Evolutionary conservation across 2,329 filamentous ascomycete species (phyloP), one percentile per base, ranked within the genome.

Genomic region (Aspergillus chevalieri): DNA sequence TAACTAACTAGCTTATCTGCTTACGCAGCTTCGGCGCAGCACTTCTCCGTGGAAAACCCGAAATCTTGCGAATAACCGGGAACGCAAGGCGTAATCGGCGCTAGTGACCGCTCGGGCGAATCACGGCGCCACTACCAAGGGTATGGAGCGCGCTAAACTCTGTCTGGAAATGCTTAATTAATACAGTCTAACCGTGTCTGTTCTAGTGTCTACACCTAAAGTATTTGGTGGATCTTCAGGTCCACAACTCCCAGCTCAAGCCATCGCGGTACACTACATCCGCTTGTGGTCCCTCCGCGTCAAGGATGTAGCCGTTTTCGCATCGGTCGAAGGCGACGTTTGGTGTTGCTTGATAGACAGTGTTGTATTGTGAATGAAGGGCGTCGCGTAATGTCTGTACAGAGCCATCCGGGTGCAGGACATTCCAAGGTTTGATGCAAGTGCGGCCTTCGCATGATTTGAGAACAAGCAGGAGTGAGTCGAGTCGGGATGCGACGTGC

Each of bases 381-480:
- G 67, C 65, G 43, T 68, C 65, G 1, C 45, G 51, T 1, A 70
- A 53, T 12, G 50, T 62, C 3, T 43, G 42, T 1, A 70, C 65
- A 1, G 55, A 46, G 2, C 48, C 51, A 1, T 53, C 50, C 0
- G 62, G 62, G 30, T 71, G 68, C 2, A 71, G 53, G 2, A 60
- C 52, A 17, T 57, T 48, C 69, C 68, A 71, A 1, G 69, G 69
- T 30, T 64, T 46, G 17, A 63, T 59, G 44, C 69, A 72, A 2
- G 58, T 61, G 4, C 30, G 36, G 4, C 60, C 65, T 28, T 65
- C 59, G 56, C 69, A 72, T 2, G 69, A 67, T 44, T 72, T 72
- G 3, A 71, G 55, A 1, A 71, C 65, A 21, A 72, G 49, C 1
- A 72, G 55, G 4, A 71, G 57, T 8, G 69, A 56, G 49, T 72